Evolutionary conservation across 179 eudicot species (phyloP).

Genomic region (Camellia oleifera): DNA sequence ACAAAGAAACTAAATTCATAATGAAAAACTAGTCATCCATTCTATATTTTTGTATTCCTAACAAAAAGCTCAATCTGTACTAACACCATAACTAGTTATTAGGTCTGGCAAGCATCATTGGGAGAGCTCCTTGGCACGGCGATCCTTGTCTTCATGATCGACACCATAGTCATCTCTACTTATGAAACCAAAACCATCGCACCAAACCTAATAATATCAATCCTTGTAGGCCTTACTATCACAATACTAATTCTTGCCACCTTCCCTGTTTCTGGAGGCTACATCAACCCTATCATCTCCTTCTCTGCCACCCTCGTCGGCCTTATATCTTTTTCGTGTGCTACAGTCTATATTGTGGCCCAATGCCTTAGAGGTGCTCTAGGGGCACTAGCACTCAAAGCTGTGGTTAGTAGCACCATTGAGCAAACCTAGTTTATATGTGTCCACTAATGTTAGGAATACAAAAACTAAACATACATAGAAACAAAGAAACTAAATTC

Average conservation of each 20-base stretch:
- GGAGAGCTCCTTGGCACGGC: slow-evolving; percentile 35
- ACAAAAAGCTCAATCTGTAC: no score
- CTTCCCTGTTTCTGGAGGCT: slow-evolving; percentile 30
- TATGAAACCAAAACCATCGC: slow-evolving; percentile 15
- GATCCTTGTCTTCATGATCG: slow-evolving; percentile 35
- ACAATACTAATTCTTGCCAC: slow-evolving; percentile 29
- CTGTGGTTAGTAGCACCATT: slow-evolving; percentile 23
- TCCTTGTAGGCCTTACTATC: slow-evolving; percentile 23
- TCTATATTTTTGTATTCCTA: no score
- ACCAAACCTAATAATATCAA: slow-evolving; percentile 26
- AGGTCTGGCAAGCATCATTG: slow-evolving; percentile 16
- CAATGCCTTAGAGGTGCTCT: slow-evolving; percentile 32
- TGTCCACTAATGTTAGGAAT: no score
- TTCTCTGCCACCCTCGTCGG: slow-evolving; percentile 35
- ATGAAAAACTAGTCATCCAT: no score
- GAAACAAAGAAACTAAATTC: no score
- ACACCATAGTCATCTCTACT: slow-evolving; percentile 37
- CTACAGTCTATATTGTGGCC: slow-evolving; percentile 31
- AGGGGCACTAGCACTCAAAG: slow-evolving; percentile 40
- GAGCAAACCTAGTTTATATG: slow-evolving; percentile 10
- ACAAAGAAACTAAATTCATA: no score
- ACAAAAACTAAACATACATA: no score
- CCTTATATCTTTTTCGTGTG: slow-evolving; percentile 31
- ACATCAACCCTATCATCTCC: slow-evolving; percentile 17
- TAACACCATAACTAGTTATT: not conserved